Evolutionary conservation across 352 stramenopile genomes (phyloP), one percentile per base, ranked within the genome.

Genomic region (Paralagenidium karlingii): DNA sequence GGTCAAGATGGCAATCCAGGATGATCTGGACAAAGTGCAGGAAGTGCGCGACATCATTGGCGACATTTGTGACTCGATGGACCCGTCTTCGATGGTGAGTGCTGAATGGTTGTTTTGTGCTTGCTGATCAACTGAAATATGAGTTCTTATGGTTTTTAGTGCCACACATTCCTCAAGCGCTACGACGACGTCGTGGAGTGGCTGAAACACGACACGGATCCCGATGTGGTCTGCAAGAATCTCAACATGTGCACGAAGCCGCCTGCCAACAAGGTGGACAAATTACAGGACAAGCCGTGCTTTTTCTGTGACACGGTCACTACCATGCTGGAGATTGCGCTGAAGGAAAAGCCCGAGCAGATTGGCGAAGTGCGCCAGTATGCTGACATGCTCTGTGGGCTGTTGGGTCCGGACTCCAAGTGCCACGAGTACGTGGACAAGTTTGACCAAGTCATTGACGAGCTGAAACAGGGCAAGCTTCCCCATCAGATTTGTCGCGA

Each of bases 151-250:
- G n/a, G 19, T 7, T 20, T 7, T 7, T 36, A 53, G 24, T 91
- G 77, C 60, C 76, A 86, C 54, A 55, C 53, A 31, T 81, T 91
- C 48, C 32, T 86, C 8, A 76, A 83, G 30, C 63, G 65, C 38
- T 88, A 64, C 34, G 74, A 91, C 41, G 53, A 73, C 18, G 76
- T 91, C 37, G 74, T 91, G 5, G 49, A 70, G 22, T 88, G 74
- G 77, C 47, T 91, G 8, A 79, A 68, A 42, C 53, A 85, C 22
- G 77, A 66, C 24, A 86, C 68, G 1, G 60, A 75, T 9, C 69
- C 77, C 9, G 13, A 68, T 3, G 51, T 76, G 12, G 61, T 91
- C 1, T 91, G 77, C 36, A 25, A 41, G 16, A 61, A 51, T 6
- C 53, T 88, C 21, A 43, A 42, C 7, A 87, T 91, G 69, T 91